Evolutionary conservation across 2,329 filamentous ascomycete genomes (phyloP), one percentile per base, ranked within the genome.

Genomic region (Fusarium illudens): DNA sequence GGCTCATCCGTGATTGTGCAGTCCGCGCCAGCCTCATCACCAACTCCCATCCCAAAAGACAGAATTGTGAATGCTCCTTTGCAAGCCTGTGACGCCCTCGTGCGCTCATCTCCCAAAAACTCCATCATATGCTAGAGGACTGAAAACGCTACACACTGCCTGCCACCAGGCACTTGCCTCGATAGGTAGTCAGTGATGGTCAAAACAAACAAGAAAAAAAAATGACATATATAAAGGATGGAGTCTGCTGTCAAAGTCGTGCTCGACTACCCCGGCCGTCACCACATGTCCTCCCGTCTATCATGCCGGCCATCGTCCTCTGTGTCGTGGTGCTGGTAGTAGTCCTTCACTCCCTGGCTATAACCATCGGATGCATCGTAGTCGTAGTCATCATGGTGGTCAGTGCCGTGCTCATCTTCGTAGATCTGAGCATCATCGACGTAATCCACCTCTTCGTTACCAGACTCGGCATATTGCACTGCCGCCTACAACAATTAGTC

Each of bases 361-460:
- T 82, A 80, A 56, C 73, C 75, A 49, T 81, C 79, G 36, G 75
- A 71, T 51, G 74, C 76, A 32, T 82, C 77, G 63, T 81, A 80
- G 62, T 77, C 79, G 60, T 79, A 82, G 58, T 70, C 73, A 55
- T 75, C 74, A 44, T 77, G 71, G 39, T 77, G 72, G 44, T 83
- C 81, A 44, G 77, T 80, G 60, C 79, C 79, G 60, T 84, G 83
- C 58, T 84, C 83, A 65, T 86, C 84, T 71, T 86, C 83, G 66
- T 85, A 86, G 36, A 84, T 84, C 64, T 85, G 83, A 62, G 82
- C 82, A 64, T 84, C 82, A 65, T 86, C 83, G 58, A 84, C 80
- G 64, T 85, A 85, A 63, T 86, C 83, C 25, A 82, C 79, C 55
- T 83, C 79, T 25, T 78, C 79, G 42, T 83, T 73, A 52, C 77